Percentiles rank a stretch among this genome's conserved stretches.
phyloP scores from a whole-genome alignment of 768 basidiomycete species.

The Vararia minispora region DNA sequence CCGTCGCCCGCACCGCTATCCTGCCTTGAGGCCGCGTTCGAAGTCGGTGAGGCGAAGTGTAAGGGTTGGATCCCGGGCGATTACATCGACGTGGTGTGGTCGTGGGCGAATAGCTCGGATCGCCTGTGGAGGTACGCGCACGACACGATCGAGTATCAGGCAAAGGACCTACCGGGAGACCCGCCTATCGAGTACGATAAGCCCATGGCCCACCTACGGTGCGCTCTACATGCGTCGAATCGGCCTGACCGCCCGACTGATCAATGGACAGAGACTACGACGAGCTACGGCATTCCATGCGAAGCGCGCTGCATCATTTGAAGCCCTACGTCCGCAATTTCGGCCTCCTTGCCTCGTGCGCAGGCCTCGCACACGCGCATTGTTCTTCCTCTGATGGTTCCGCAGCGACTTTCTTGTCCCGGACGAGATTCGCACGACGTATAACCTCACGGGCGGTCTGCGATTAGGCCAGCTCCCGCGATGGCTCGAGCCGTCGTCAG shows the following conservation, averaged over 20 bases:
- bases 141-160: slow-evolving; percentile 8
- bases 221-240: neutral
- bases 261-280: slow-evolving; percentile 22
- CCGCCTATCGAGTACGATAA: slow-evolving; percentile 13
- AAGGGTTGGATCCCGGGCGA: too few species aligned
- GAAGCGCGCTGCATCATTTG: slow-evolving; percentile 23
- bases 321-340: slow-evolving; percentile 18
- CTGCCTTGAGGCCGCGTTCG: too few species aligned
- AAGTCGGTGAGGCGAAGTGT: too few species aligned
- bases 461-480: slow-evolving; percentile 28
- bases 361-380: too few species aligned
- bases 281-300: slow-evolving; percentile 26
- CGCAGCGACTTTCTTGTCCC: slow-evolving; percentile 22
- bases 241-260: neutral
- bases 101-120: slow-evolving; percentile 24
- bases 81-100: slow-evolving; percentile 22
- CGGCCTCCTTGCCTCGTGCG: slow-evolving; percentile 25
- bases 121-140: slow-evolving; percentile 12
- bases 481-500: slow-evolving; percentile 23
- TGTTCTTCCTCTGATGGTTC: too few species aligned
- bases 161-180: slow-evolving; percentile 15
- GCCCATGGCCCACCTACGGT: slow-evolving; percentile 13
- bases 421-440: slow-evolving; percentile 5
- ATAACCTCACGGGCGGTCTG: slow-evolving; percentile 9
- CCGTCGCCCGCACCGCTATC: too few species aligned